Conservation (phyloP, 179 eudicot species). For the Drosera spatulata region DNA sequence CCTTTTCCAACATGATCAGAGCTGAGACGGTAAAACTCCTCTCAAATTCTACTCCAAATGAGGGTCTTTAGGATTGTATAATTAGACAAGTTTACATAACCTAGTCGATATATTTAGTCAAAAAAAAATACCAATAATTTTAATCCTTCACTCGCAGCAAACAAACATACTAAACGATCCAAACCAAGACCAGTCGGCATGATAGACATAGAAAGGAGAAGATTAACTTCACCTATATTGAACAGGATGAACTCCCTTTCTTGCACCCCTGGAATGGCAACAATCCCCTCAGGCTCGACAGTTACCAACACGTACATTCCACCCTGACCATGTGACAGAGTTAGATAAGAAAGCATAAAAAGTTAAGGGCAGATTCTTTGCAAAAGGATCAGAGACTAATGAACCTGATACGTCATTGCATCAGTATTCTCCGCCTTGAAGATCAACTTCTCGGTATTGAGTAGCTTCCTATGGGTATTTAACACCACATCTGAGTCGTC, state of each 20-base stretch:
- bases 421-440: conserved; percentile 46
- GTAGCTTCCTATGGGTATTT: conserved; percentile 49
- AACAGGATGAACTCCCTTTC: conserved; percentile 62
- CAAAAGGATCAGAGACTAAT: conserved; percentile 1
- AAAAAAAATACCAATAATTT: no score
- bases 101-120: no score
- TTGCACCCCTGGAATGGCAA: conserved; percentile 54
- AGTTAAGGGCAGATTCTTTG: neutral
- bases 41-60: no score
- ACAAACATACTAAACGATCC: no score
- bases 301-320: conserved; percentile 46
- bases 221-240: conserved; percentile 55
- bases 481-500: conserved; percentile 34
- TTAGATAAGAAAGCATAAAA: conserved; percentile 4
- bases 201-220: neutral
- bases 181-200: no score
- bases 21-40: no score
- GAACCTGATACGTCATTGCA: conserved; percentile 34
- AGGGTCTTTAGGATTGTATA: no score
- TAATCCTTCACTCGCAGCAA: no score
- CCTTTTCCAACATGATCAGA: no score
- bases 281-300: conserved; percentile 84
- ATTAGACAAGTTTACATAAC: no score
- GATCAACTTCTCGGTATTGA: conserved; percentile 81
- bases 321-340: conserved; percentile 21